Base-by-base conservation (phyloP, 2,329 filamentous ascomycete genomes). In the Colletotrichum lini region DNA sequence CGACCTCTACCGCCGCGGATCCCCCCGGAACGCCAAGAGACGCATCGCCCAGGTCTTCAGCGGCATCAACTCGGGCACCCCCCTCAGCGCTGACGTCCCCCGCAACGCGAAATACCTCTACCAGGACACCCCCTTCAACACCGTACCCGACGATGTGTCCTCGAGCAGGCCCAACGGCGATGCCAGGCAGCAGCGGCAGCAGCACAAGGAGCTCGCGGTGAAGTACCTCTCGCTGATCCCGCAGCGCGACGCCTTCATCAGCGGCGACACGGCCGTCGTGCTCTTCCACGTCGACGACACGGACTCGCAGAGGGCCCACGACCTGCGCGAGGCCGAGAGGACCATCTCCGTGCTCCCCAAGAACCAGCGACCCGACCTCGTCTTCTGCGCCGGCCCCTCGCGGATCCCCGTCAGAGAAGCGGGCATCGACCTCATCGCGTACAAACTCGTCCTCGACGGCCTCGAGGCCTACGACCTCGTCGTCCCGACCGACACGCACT, bases 61-160 rank as follows among this genome's bases (percentile, higher is more conserved):
- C 66, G 75, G 75, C 42, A 73, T 77, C 70, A 79, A 77, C 66
- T 76, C 74, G 13, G 74, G 68, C 15, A 52, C 77, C 9, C 67
- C 73, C 30, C 73, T 81, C 18, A 78, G 73, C 18, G 64, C 75
- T 5, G 69, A 77, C 64, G 75, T 82, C 16, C 77, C 79, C 1
- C 76, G 79, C 10, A 83, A 81, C 65, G 76, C 75, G 16, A 82
- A 81, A 65, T 82, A 77, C 53, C 75, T 82, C 16, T 83, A 83
- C 64, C 78, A 83, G 49, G 80, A 82, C 70, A 75, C 74, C 7
- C 73, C 74, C 38, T 80, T 80, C 67, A 79, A 77, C 71, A 76
- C 74, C 18, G 70, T 73, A 1, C 66, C 75, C 4, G 65, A 67
- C n/a, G 56, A 76, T 9, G 26, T 59, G 18, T 23, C 45, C 30